Base-by-base conservation (phyloP, 2,329 filamentous ascomycete genomes). In the Colletotrichum sp. region DNA sequence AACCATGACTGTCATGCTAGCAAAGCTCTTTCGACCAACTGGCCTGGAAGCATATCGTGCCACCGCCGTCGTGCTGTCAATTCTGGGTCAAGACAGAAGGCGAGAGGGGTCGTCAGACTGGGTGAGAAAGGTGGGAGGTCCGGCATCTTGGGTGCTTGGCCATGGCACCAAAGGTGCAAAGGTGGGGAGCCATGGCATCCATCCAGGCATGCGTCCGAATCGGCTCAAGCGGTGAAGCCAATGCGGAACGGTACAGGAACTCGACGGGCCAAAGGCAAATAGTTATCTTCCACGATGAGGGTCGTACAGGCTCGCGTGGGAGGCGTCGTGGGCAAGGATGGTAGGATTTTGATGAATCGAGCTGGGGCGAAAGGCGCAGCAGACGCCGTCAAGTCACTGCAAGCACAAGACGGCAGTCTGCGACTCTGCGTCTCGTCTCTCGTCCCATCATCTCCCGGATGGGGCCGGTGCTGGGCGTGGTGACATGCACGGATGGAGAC, bases 381-480 rank as follows among this genome's bases (percentile, higher is more conserved):
- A 59, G 26, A 59, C 21, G 55, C 55, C 26, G 55, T 59, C 26
- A 24, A 59, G 55, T 59, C 55, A 7, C 1, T 49, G 39, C 26
- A 60, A 12, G 57, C 57, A 32, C 57, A 30, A 32, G 57, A 32
- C 24, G 39, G 39, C 21, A 52, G 64, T 24, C 16, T 26, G 60
- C 49, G 49, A 52, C 44, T 60, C 44, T 64, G 65, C 59, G 64
- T 69, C 63, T 76, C 73, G 55, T 76, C 64, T 73, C 70, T 76
- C 73, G 59, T 73, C 70, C 59, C 73, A 76, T 73, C 70, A 76
- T 73, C 70, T 69, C 73, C 70, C 57, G 73, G 57, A 69, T 73
- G 73, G 57, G 73, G 73, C 73, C 64, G 64, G 28, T 57, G 57
- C 62, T 69, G 70, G 73, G 57, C 70, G 34, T 73, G 57, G 73